Evolutionary conservation across 176 grass and related monocot genomes (phyloP).

Genomic region (Elymus sibiricus): DNA sequence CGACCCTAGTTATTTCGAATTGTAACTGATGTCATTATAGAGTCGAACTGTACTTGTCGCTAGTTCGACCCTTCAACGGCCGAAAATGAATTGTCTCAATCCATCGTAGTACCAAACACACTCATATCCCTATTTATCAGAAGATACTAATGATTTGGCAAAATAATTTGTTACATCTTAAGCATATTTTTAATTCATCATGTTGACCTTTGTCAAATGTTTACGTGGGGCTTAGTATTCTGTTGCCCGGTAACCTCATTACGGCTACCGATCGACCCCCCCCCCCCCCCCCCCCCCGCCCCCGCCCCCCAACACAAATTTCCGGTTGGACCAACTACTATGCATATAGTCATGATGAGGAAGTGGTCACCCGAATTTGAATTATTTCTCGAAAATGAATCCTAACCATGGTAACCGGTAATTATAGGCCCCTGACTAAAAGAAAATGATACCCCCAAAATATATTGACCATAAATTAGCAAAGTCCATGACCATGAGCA

Average conservation of each 20-base stretch:
- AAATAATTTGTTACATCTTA: neutral
- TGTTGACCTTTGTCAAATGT: neutral
- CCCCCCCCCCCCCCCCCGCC: no score
- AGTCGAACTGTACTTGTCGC: neutral
- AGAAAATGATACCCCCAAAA: no score
- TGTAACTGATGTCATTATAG: neutral
- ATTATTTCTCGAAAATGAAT: no score
- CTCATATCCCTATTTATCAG: neutral
- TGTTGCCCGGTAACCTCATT: neutral
- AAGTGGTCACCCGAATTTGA: no score
- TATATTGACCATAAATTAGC: no score
- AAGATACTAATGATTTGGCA: no score
- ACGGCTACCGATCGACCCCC: neutral
- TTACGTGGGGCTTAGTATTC: neutral
- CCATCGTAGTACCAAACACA: neutral
- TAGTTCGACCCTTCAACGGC: neutral
- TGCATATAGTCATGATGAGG: neutral
- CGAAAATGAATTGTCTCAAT: neutral
- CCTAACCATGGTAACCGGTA: no score
- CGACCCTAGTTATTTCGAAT: no score
- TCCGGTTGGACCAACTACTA: neutral
- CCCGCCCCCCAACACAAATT: neutral
- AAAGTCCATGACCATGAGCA: no score
- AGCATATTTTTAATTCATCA: neutral
- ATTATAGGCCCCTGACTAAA: no score